These are phyloP conservation scores for Vanrija humicola DNA, from an alignment of 1,284 basidiomycete species.

Conservation along the genomic window DNA sequence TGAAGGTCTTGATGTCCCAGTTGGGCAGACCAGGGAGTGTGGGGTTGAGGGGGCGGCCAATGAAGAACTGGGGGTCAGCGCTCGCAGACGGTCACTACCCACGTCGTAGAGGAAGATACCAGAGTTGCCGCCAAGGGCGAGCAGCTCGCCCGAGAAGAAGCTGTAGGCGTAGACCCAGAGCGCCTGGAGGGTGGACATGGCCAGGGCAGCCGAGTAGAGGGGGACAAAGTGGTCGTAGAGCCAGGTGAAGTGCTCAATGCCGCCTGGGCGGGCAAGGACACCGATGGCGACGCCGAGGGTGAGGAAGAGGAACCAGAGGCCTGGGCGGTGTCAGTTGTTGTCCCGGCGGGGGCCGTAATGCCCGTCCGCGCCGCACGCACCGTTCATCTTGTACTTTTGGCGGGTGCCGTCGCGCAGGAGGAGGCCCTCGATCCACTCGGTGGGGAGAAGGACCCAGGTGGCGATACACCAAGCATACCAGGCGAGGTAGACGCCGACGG, in stretches of 20 bases:
- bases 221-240: constrained; percentile 90
- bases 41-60: constrained; percentile 94
- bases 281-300: constrained; percentile 67
- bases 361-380: constrained; percentile 50
- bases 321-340: constrained; percentile 49
- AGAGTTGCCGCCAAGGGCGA: constrained; percentile 88
- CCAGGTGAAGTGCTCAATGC: constrained; percentile 78
- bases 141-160: constrained; percentile 60
- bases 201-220: constrained; percentile 74
- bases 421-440: constrained; percentile 76
- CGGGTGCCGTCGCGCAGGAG: constrained; percentile 71
- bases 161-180: constrained; percentile 69
- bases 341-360: neutral
- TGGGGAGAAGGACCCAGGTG: constrained; percentile 81
- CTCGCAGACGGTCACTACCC: constrained; percentile 37
- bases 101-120: constrained; percentile 89
- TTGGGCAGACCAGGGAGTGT: constrained; percentile 53
- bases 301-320: constrained; percentile 79
- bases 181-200: constrained; percentile 75
- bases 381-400: constrained; percentile 91
- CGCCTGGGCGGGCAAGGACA: constrained; percentile 62
- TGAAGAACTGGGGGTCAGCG: constrained; percentile 70
- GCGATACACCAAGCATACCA: constrained; percentile 88
- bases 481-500: constrained; percentile 67
- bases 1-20: constrained; percentile 97